Percentiles rank a stretch among this genome's conserved stretches.
phyloP scores from a whole-genome alignment of 108 stramenopile species.

The Nannochloropsis salina region DNA sequence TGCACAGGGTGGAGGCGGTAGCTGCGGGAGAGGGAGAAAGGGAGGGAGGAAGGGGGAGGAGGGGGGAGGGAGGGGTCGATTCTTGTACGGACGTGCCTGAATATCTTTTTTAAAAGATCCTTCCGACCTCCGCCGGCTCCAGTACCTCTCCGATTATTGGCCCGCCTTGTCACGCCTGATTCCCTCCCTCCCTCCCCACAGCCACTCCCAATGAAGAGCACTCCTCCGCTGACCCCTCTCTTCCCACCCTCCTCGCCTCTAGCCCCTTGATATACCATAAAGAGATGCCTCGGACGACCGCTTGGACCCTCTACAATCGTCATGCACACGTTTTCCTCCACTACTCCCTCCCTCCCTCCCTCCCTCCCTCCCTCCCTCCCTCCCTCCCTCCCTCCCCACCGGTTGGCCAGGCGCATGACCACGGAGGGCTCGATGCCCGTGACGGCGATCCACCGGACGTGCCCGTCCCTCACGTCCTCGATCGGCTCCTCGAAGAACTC shows the following conservation, averaged over 20 bases:
- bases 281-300: no score
- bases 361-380: background rate
- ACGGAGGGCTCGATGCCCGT: background rate
- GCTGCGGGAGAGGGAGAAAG: background rate
- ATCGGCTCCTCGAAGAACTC: conserved; percentile 7
- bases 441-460: background rate
- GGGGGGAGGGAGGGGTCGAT: background rate
- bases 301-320: no score
- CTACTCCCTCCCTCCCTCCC: no score
- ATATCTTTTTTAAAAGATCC: background rate
- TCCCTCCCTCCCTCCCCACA: background rate
- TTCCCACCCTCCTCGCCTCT: background rate
- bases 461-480: background rate
- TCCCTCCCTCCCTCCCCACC: background rate
- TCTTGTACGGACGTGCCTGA: background rate
- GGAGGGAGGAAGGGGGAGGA: background rate
- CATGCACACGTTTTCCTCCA: no score
- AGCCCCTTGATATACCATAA: no score
- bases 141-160: background rate
- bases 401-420: background rate
- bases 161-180: background rate
- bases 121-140: background rate
- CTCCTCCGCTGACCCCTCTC: background rate
- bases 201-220: background rate
- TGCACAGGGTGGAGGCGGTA: background rate